Base-by-base conservation (phyloP, 1,284 basidiomycete species). In the Boletus sp. region DNA sequence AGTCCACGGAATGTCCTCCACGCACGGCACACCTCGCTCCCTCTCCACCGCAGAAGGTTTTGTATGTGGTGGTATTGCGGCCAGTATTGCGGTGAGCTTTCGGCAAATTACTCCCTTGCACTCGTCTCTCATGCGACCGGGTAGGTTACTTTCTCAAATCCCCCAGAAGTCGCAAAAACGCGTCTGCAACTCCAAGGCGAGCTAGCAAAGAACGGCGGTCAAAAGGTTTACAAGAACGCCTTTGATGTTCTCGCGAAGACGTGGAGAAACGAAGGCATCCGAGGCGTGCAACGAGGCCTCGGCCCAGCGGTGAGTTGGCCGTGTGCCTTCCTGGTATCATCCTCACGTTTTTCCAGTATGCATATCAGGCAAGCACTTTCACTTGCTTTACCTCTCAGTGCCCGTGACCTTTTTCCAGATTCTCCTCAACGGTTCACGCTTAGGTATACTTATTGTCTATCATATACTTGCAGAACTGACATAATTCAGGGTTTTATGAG, bases 131-230 rank as follows among this genome's bases (percentile, higher is more conserved):
- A 46, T 36, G 25, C 29, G 14, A 8, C 14, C 19, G 22, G 8
- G 19, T 56, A 90, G 88, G 88, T 91, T 39, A 91, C 88, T 9
- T 72, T 91, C 49, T 89, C 88, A 6, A 91, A 91, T 58, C 86
- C 87, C 45, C 88, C 91, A 9, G 94, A 96, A 64, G 92, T 96
- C 26, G 88, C 90, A 49, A 97, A 97, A 70, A 97, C 94, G 29
- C 84, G 94, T 50, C 71, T 98, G 46, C 94, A 97, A 65, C 77
- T 98, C 19, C 93, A 97, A 66, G 94, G 94, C 19, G 94, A 98
- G 69, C 80, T 97, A 13, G 80, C 87, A 32, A 90, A 86, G 64
- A 76, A 72, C 14, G 84, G 86, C 12, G 80, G 78, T 8, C 67
- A 78, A 53, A 87, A 81, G 61, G 89, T 98, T 4, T 99, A 98